Evolutionary conservation across 805 yeast species (phyloP).

Genomic region (Pichia nanzhaoensis): DNA sequence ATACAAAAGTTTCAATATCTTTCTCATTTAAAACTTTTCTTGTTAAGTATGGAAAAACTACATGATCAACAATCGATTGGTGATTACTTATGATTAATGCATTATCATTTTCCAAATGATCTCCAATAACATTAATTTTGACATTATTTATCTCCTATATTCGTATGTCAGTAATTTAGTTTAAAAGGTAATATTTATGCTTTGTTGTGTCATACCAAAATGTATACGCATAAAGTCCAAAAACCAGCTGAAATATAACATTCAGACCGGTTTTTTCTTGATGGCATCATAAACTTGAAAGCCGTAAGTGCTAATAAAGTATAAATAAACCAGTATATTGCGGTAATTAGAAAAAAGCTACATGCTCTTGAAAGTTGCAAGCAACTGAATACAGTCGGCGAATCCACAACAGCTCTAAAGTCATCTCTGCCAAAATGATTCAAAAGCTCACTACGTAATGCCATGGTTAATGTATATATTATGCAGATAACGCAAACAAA

Average conservation of each 20-base stretch:
- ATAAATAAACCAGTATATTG: constrained; percentile 16
- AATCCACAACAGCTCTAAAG: constrained; percentile 1
- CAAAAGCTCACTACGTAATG: constrained; percentile 8
- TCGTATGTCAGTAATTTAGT: constrained; percentile 8
- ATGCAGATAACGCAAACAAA: background rate
- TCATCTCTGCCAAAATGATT: constrained; percentile 11
- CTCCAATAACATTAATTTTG: constrained; percentile 37
- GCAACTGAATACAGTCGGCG: background rate
- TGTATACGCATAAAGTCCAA: constrained; percentile 28
- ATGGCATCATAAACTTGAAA: constrained; percentile 20
- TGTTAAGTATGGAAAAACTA: constrained; percentile 42
- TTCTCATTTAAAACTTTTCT: constrained; percentile 15
- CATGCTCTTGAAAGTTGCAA: constrained; percentile 17
- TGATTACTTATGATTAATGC: constrained; percentile 49
- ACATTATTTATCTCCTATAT: constrained; percentile 33
- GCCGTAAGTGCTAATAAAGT: constrained; percentile 14
- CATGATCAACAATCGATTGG: constrained; percentile 58
- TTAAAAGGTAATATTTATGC: background rate
- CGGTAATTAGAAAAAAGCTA: constrained; percentile 18
- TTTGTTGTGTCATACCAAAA: constrained; percentile 18
- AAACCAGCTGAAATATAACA: constrained; percentile 26
- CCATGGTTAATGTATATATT: background rate
- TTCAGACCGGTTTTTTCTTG: constrained; percentile 18
- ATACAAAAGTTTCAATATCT: background rate
- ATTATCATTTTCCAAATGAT: constrained; percentile 33